Conservation (phyloP, 2,329 filamentous ascomycete genomes). For the Microcyclospora tardicrescens region DNA sequence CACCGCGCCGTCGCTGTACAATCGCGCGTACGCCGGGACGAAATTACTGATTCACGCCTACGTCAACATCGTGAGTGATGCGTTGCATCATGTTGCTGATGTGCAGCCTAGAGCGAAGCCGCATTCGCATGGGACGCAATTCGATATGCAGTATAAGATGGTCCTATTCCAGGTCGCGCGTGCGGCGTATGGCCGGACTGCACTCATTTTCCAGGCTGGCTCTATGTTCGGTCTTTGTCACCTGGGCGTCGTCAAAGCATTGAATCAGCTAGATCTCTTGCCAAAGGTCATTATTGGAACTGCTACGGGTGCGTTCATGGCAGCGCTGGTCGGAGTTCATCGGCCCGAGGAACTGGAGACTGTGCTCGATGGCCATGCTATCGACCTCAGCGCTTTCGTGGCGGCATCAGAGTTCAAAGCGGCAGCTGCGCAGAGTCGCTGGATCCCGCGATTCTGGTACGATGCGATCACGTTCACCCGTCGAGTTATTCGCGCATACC, state of each 20-base stretch:
- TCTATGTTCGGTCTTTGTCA: conserved; percentile 87
- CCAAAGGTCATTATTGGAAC: conserved; percentile 87
- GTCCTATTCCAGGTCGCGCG: conserved; percentile 78
- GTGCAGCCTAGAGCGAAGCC: conserved; percentile 41
- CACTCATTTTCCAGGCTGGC: conserved; percentile 75
- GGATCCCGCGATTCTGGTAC: too few relatives aligned
- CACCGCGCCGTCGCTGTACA: conserved; percentile 67
- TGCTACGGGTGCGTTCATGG: conserved; percentile 79
- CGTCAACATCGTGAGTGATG: conserved; percentile 68
- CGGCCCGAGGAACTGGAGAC: conserved; percentile 70
- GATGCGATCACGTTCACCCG: conserved; percentile 44
- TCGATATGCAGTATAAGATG: conserved; percentile 58
- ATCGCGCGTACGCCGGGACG: conserved; percentile 73
- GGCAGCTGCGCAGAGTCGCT: not conserved
- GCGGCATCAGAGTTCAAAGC: conserved; percentile 23
- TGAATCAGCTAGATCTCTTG: conserved; percentile 66
- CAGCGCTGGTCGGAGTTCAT: conserved; percentile 75
- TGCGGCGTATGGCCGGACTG: conserved; percentile 76
- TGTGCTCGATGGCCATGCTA: conserved; percentile 64
- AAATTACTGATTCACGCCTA: conserved; percentile 89
- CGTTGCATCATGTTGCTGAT: conserved; percentile 61
- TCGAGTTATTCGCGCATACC: conserved; percentile 54
- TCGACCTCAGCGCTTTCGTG: conserved; percentile 71
- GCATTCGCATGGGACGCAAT: conserved; percentile 7
- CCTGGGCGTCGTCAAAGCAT: conserved; percentile 75